Evolutionary conservation across 495 filamentous ascomycete genomes (phyloP).

Genomic region (Penicillium diatomitis): DNA sequence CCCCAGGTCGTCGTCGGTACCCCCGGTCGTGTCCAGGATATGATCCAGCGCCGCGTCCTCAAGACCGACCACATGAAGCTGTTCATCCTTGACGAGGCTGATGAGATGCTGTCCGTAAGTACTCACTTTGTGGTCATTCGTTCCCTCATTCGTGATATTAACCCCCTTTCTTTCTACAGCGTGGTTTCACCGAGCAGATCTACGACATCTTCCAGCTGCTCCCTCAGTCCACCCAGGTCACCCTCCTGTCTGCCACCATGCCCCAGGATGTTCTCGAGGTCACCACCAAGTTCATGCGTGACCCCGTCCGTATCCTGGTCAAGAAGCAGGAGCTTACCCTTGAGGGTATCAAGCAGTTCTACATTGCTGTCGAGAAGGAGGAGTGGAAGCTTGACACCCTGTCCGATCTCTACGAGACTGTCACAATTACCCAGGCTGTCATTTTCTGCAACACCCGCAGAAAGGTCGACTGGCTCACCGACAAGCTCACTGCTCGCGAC

Average conservation of each 20-base stretch:
- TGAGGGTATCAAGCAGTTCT: constrained; percentile 99
- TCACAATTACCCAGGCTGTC: constrained; percentile 98
- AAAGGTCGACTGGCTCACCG: constrained; percentile 99
- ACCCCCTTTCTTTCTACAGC: constrained; percentile 33
- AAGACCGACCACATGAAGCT: constrained; percentile 97
- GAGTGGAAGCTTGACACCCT: constrained; percentile 99
- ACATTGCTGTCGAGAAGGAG: constrained; percentile 99
- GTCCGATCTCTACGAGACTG: constrained; percentile 96
- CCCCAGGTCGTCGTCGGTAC: constrained; percentile 96
- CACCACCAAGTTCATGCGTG: constrained; percentile 99
- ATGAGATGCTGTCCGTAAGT: constrained; percentile 94
- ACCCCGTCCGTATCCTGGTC: constrained; percentile 96
- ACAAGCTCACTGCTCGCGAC: constrained; percentile 95
- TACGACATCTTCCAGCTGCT: constrained; percentile 99
- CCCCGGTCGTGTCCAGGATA: constrained; percentile 94
- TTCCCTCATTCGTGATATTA: neutral
- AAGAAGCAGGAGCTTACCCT: constrained; percentile 99
- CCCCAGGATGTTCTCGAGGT: constrained; percentile 98
- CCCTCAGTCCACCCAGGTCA: constrained; percentile 94
- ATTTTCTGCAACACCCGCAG: constrained; percentile 99
- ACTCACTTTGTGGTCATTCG: neutral
- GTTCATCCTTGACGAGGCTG: constrained; percentile 97
- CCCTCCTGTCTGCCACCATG: constrained; percentile 93
- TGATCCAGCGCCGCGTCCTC: constrained; percentile 94
- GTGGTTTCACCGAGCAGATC: constrained; percentile 99